Evolutionary conservation across 2,329 filamentous ascomycete species (phyloP).

Genomic region (Colletotrichum sp.): DNA sequence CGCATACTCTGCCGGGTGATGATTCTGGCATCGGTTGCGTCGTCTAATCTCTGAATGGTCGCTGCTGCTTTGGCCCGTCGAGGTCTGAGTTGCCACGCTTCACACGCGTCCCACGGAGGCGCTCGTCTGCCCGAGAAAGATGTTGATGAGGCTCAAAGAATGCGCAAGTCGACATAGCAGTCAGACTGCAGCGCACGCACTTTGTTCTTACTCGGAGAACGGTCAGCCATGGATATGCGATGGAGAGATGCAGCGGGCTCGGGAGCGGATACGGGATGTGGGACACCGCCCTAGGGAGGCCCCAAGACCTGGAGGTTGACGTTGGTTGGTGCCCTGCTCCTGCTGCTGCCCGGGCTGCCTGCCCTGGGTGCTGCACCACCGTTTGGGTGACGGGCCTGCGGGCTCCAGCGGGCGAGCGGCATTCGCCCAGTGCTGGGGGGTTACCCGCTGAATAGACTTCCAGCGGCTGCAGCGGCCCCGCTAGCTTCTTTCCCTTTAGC

Average conservation of each 20-base stretch:
- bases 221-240: not conserved
- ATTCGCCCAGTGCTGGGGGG: not conserved
- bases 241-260: not conserved
- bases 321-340: not conserved
- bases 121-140: not conserved
- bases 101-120: not conserved
- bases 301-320: not conserved
- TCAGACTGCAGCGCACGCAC: not conserved
- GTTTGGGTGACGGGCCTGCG: not conserved
- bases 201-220: not conserved
- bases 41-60: not conserved
- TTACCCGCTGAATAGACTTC: not conserved
- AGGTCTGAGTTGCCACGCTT: not conserved
- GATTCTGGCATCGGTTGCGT: not conserved
- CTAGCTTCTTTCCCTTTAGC: not conserved
- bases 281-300: not conserved
- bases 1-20: not conserved
- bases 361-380: not conserved
- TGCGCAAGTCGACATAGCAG: not conserved
- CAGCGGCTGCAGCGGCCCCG: not conserved
- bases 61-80: not conserved
- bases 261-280: not conserved
- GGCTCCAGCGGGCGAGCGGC: not conserved
- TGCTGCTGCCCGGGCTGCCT: not conserved
- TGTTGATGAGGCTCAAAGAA: not conserved